Conservation (phyloP, 345 rosid species). For the Rhodamnia argentea region DNA sequence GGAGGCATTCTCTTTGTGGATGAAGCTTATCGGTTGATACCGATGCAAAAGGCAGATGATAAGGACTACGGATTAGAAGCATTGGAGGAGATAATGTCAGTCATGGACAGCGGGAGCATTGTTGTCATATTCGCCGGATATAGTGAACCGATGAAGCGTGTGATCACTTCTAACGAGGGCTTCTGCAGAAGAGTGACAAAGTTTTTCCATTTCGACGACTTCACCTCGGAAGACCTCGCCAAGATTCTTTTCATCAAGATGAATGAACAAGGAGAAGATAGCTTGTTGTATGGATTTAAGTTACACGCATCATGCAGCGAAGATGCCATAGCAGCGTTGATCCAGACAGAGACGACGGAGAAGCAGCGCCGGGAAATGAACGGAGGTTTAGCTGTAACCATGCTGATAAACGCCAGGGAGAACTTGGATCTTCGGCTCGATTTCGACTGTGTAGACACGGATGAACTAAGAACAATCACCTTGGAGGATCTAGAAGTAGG, state of each 20-base stretch:
- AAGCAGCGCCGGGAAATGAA: constrained; percentile 89
- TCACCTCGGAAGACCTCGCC: constrained; percentile 60
- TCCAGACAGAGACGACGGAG: constrained; percentile 65
- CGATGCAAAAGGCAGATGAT: constrained; percentile 89
- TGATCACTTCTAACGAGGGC: constrained; percentile 88
- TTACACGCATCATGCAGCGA: constrained; percentile 57
- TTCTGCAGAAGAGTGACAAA: constrained; percentile 95
- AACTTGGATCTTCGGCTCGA: constrained; percentile 73
- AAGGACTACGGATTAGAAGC: constrained; percentile 98
- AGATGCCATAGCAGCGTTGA: constrained; percentile 51
- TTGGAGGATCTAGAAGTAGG: constrained; percentile 73
- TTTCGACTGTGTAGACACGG: constrained; percentile 67
- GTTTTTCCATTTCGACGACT: constrained; percentile 77
- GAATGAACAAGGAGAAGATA: constrained; percentile 51
- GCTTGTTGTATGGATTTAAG: constrained; percentile 58
- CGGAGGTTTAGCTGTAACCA: constrained; percentile 77
- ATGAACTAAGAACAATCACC: constrained; percentile 58
- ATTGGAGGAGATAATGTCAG: constrained; percentile 92
- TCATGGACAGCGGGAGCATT: constrained; percentile 85
- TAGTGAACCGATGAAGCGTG: constrained; percentile 95
- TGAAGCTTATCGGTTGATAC: constrained; percentile 90
- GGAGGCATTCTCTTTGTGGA: constrained; percentile 99
- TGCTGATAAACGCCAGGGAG: constrained; percentile 90
- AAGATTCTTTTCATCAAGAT: constrained; percentile 82
- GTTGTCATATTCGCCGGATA: constrained; percentile 96